These are phyloP conservation scores for Zygosaccharomyces bailii DNA, from an alignment of 805 yeast species.

Conservation along the genomic window DNA sequence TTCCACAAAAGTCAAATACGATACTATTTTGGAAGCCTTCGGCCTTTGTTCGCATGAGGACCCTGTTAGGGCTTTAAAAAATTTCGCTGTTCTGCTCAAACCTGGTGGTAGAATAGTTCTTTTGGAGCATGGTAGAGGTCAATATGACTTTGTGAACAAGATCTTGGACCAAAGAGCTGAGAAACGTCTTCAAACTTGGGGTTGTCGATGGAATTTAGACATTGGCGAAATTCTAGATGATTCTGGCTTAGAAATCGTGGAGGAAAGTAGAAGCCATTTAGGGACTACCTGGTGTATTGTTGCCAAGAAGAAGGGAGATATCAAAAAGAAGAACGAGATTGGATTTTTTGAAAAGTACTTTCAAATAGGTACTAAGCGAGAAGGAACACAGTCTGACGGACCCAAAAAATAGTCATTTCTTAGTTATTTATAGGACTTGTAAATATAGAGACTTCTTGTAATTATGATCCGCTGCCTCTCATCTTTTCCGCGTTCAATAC, in stretches of 20 bases:
- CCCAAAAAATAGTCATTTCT: conserved; percentile 12
- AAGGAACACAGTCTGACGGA: conserved; percentile 7
- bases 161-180: conserved; percentile 81
- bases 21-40: conserved; percentile 89
- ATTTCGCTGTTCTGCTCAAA: conserved; percentile 66
- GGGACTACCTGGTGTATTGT: conserved; percentile 90
- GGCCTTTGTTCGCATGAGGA: conserved; percentile 96
- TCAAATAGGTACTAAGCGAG: conserved; percentile 36
- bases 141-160: conserved; percentile 71
- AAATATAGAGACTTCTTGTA: conserved; percentile 3
- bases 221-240: conserved; percentile 81
- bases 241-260: conserved; percentile 79
- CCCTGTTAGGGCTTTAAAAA: conserved; percentile 76
- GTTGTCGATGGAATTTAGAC: conserved; percentile 96
- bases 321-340: conserved; percentile 43
- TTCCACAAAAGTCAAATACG: conserved; percentile 56
- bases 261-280: conserved; percentile 75
- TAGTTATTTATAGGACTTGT: not conserved
- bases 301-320: conserved; percentile 71
- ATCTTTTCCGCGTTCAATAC: conserved; percentile 68
- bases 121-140: conserved; percentile 90
- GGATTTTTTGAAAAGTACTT: conserved; percentile 50
- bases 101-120: conserved; percentile 89
- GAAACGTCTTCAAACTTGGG: conserved; percentile 85
- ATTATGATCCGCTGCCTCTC: conserved; percentile 48